These are phyloP conservation scores for Mariannaea sp. DNA, from an alignment of 2,329 filamentous ascomycete genomes.

Conservation along the genomic window DNA sequence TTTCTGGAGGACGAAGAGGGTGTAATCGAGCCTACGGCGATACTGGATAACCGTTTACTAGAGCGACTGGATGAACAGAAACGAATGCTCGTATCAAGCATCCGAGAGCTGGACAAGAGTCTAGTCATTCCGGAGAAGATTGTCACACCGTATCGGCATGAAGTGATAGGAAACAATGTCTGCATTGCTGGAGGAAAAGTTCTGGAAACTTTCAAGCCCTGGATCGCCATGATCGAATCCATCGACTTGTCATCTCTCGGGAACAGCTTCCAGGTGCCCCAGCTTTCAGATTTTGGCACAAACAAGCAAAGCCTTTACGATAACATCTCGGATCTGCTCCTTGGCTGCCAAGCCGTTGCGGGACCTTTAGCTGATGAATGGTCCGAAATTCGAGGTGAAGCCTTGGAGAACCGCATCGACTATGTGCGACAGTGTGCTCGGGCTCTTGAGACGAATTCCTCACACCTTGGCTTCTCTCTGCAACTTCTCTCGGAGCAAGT, in stretches of 20 bases:
- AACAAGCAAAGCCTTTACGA: constrained; percentile 96
- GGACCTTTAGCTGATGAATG: constrained; percentile 93
- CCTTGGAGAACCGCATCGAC: constrained; percentile 83
- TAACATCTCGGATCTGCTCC: constrained; percentile 84
- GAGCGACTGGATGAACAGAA: constrained; percentile 87
- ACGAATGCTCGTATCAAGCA: constrained; percentile 80
- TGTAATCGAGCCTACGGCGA: constrained; percentile 69
- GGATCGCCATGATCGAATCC: constrained; percentile 88
- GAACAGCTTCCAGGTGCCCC: constrained; percentile 79
- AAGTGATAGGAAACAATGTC: constrained; percentile 79
- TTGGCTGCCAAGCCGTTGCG: constrained; percentile 89
- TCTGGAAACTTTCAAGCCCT: constrained; percentile 86
- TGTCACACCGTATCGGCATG: constrained; percentile 77
- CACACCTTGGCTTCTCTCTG: constrained; percentile 85
- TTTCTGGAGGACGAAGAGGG: constrained; percentile 85
- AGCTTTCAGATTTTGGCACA: constrained; percentile 82
- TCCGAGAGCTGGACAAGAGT: constrained; percentile 85
- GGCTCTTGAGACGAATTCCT: constrained; percentile 83
- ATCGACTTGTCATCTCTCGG: constrained; percentile 83
- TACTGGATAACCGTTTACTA: constrained; percentile 76
- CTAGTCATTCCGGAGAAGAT: constrained; percentile 79
- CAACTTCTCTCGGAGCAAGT: constrained; percentile 86
- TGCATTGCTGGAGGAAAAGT: constrained; percentile 80
- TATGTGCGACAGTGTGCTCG: constrained; percentile 77
- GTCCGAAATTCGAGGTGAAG: constrained; percentile 88